These are phyloP conservation scores for Aspergillus nanangensis DNA, from an alignment of 495 filamentous ascomycete genomes.

Conservation along the genomic window DNA sequence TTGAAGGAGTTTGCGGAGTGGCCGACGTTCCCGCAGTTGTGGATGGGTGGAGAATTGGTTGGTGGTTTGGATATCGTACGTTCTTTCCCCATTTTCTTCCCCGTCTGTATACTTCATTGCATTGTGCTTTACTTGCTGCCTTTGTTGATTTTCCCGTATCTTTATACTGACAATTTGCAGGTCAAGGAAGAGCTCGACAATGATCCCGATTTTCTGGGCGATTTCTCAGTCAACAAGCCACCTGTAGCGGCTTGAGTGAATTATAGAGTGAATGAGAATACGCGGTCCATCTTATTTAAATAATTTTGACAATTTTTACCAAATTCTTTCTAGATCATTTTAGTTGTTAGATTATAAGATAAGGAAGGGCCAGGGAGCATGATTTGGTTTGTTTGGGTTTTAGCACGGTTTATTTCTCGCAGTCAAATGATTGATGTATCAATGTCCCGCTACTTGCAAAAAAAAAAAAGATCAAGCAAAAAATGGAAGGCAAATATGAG, in stretches of 20 bases:
- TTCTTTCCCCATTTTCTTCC: conserved; percentile 14
- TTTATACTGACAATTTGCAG: conserved; percentile 29
- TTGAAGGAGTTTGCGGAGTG: conserved; percentile 93
- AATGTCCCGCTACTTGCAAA: too few relatives aligned
- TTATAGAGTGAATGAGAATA: conserved; percentile 5
- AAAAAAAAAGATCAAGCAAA: too few relatives aligned
- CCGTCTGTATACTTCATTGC: not conserved
- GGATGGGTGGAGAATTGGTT: conserved; percentile 76
- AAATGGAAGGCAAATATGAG: not conserved
- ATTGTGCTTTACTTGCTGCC: not conserved
- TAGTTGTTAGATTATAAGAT: not conserved
- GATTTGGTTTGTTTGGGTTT: not conserved
- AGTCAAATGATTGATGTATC: not conserved
- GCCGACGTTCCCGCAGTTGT: conserved; percentile 95
- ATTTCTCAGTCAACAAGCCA: conserved; percentile 50
- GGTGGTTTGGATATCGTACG: conserved; percentile 94
- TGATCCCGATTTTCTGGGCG: conserved; percentile 72
- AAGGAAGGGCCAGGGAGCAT: not conserved
- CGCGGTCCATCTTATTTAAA: not conserved
- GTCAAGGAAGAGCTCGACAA: conserved; percentile 71
- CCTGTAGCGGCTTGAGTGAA: conserved; percentile 12
- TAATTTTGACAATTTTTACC: not conserved
- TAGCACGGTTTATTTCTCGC: not conserved
- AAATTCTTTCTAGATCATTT: not conserved
- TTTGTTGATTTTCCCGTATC: not conserved